Base-by-base conservation (phyloP, 805 yeast species). In the Zygosaccharomyces bisporus region DNA sequence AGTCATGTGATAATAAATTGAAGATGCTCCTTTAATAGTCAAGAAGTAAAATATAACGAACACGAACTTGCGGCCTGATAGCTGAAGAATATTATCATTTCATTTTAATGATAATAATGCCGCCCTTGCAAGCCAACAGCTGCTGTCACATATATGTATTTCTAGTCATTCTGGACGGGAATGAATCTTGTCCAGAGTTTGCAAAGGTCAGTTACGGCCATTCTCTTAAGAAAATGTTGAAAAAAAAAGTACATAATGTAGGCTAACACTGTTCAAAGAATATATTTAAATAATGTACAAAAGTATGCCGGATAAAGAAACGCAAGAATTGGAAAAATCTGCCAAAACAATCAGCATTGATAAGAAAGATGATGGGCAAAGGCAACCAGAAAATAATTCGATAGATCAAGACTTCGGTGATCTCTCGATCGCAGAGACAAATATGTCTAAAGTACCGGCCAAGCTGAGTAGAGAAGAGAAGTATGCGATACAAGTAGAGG, bases 401-500 rank as follows among this genome's bases (percentile, higher is more conserved):
- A 25, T 37, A 37, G 32, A 37, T 25, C 9, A 25, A 18, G 32
- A 37, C 14, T 37, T 37, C 4, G 30, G 20, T 17, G 33, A 14
- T 7, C 40, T 37, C 20, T 16, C 41, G 6, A 27, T 27, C 12
- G 38, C 19, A 13, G 33, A 40, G 42, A 31, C 23, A 25, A 30
- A 32, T 6, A 38, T 14, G 3, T n/a, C 44, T 1, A 40, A 32
- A 17, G 44, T 30, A 13, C 41, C 14, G 35, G 34, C 34, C 20
- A 46, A 32, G 30, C 33, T 41, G 57, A 50, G 34, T 52, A 16
- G 58, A 45, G 32, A 48, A 18, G 52, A 49, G 17, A 41, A 47
- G 24, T 41, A 49, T 16, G 44, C 47, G 19, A 23, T 42, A 10
- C 80, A 74, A 51, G 66, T 62, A 34, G 79, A 73, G 50, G 57